Evolutionary conservation across 1,139 yeast species (phyloP), one percentile per base, ranked within the genome.

Genomic region (Yueomyces sp.): DNA sequence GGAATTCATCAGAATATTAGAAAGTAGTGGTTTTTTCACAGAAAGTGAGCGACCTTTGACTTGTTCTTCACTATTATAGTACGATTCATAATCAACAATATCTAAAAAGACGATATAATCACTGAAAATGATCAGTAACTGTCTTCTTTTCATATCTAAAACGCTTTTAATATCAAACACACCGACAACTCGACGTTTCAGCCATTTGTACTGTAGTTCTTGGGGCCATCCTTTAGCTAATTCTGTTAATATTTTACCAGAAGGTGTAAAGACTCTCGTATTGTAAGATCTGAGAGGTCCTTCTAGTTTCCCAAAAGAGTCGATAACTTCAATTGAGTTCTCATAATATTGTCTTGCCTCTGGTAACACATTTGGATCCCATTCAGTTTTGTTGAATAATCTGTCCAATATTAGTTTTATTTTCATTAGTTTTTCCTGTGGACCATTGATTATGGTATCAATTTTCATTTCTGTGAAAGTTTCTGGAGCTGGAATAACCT

Each of bases 1-100:
- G 0, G 96, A 85, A 56, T 89, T 94, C 93, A 87, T 85, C 48
- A 89, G 65, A 42, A 85, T 71, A 61, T 87, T 96, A 1, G 95
- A 73, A 11, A 83, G 69, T 1, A 81, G 72, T 1, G 93, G 80
- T 33, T 33, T 33, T n/a, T 56, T 49, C 19, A 9, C n/a, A 4
- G 8, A 4, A 11, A 4, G n/a, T 9, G 5, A 4, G 35, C 4
- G 8, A 11, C 4, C n/a, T 9, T 33, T 9, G n/a, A 9, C n/a
- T 9, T 33, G 6, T 6, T 9, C 4, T 11, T 33, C 35, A 50
- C 48, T 50, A 3, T 46, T 44, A 43, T 51, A 55, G 38, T 53
- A 54, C 27, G 48, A 39, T 19, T 50, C 49, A n/a, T 48, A 50
- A 31, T 58, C 56, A 2, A 63, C 59, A 4, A 78, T 69, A 38